A percentile compares a stretch with the other conserved stretches of the same genome.
Evolutionary conservation across 331 rosid species (phyloP).

Genomic region (Arachis monticola): DNA sequence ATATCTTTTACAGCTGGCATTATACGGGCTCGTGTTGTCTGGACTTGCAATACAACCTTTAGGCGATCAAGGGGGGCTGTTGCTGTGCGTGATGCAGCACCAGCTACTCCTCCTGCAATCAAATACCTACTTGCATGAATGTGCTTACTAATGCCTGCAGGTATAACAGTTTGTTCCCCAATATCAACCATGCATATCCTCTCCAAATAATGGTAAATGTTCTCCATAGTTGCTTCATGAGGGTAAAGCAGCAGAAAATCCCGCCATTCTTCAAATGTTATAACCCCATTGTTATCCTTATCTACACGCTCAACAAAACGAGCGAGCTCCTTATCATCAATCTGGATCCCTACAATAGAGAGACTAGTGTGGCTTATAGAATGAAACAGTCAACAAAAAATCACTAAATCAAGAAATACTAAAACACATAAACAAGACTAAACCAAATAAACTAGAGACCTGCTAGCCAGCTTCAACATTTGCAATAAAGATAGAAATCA

Average conservation of each 20-base stretch:
- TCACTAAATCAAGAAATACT: conserved; percentile 26
- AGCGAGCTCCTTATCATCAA: conserved; percentile 85
- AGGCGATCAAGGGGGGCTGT: conserved; percentile 92
- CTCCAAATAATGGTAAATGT: conserved; percentile 85
- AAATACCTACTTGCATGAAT: conserved; percentile 79
- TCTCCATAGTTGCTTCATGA: conserved; percentile 92
- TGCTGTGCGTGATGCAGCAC: conserved; percentile 82
- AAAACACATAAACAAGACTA: neutral
- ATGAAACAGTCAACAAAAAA: conserved; percentile 41
- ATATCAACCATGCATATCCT: conserved; percentile 90
- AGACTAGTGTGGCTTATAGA: conserved; percentile 62
- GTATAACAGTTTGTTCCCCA: conserved; percentile 83
- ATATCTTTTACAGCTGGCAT: conserved; percentile 68
- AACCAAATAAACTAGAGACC: conserved; percentile 24
- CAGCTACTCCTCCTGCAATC: conserved; percentile 90
- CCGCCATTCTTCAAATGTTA: conserved; percentile 93
- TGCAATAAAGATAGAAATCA: conserved; percentile 27
- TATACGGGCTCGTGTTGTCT: conserved; percentile 61
- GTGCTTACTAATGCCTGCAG: conserved; percentile 74
- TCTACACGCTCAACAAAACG: conserved; percentile 92
- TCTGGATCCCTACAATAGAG: conserved; percentile 75
- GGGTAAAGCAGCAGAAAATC: conserved; percentile 89
- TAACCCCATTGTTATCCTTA: conserved; percentile 85
- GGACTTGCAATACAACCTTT: conserved; percentile 87
- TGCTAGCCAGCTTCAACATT: conserved; percentile 22